A percentile compares a stretch with the other conserved stretches of the same genome.
phyloP scores from a whole-genome alignment of 306 rosid species.

The cucumber (Cucumis sativus) region DNA sequence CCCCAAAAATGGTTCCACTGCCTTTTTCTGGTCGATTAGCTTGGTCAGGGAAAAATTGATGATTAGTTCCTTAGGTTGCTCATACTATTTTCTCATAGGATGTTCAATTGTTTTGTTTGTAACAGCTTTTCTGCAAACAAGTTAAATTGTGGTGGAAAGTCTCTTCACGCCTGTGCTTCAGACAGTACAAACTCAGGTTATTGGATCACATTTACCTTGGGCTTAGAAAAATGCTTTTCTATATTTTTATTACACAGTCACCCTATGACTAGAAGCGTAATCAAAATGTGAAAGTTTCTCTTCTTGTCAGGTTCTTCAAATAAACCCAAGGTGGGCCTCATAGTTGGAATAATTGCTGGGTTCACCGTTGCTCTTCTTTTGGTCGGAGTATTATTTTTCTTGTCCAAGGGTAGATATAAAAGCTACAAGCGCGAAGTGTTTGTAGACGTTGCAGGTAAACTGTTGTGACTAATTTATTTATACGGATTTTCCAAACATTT shows the following conservation, averaged over 20 bases:
- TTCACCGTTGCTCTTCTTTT: conserved; percentile 30
- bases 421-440: conserved; percentile 63
- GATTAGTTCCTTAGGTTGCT: neutral
- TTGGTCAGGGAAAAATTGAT: neutral
- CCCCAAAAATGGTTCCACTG: neutral
- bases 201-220: conserved; percentile 12
- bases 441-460: conserved; percentile 85
- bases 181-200: conserved; percentile 49
- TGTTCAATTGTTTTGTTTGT: neutral
- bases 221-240: neutral
- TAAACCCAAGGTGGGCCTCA: conserved; percentile 47
- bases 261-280: neutral
- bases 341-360: conserved; percentile 65
- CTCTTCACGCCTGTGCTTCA: conserved; percentile 37
- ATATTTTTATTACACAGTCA: neutral
- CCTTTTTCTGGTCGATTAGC: neutral
- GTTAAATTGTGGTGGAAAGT: conserved; percentile 51
- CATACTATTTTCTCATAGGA: neutral
- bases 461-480: conserved; percentile 19
- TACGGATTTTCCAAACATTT: neutral
- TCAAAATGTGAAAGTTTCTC: conserved; percentile 9
- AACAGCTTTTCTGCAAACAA: conserved; percentile 86
- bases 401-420: conserved; percentile 50
- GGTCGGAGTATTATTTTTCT: conserved; percentile 40
- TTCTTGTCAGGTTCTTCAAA: conserved; percentile 41